Percentiles rank a stretch among this genome's conserved stretches.
phyloP scores from a whole-genome alignment of 2,329 filamentous ascomycete genomes.

The Penicillium nordicum region DNA sequence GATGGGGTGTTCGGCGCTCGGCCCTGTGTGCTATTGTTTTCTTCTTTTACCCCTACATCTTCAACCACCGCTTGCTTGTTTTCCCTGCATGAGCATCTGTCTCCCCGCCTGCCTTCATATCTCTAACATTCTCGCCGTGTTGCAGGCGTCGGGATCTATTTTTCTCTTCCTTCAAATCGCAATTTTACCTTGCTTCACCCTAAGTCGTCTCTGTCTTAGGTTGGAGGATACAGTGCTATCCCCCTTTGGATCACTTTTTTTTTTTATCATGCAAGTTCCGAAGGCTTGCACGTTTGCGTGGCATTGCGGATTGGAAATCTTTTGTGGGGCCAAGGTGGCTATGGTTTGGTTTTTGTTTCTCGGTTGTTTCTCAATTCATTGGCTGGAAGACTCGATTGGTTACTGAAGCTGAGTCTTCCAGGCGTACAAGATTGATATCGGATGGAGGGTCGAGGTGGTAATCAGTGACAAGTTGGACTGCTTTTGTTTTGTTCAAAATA shows the following conservation, averaged over 20 bases:
- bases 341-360: constrained; percentile 6
- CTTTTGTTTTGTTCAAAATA: constrained; percentile 17
- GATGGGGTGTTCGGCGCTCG: constrained; percentile 35
- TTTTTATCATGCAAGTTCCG: constrained; percentile 1
- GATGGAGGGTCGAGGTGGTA: constrained; percentile 15
- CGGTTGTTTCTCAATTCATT: constrained; percentile 2
- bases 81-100: constrained; percentile 25
- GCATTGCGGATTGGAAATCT: background rate
- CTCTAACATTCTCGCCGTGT: constrained; percentile 29
- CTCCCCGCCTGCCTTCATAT: constrained; percentile 30
- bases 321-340: background rate
- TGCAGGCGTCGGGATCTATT: constrained; percentile 29
- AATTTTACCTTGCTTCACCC: constrained; percentile 22
- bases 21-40: constrained; percentile 23
- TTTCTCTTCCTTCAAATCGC: constrained; percentile 24
- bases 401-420: constrained; percentile 3
- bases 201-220: background rate
- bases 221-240: background rate
- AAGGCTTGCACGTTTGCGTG: background rate
- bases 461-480: constrained; percentile 10
- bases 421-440: constrained; percentile 1
- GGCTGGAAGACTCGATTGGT: constrained; percentile 5
- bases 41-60: constrained; percentile 16
- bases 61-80: constrained; percentile 15
- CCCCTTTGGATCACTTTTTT: background rate